Evolutionary conservation across 2,329 filamentous ascomycete species (phyloP), one percentile per base, ranked within the genome.

Genomic region (Fusarium xylarioides): DNA sequence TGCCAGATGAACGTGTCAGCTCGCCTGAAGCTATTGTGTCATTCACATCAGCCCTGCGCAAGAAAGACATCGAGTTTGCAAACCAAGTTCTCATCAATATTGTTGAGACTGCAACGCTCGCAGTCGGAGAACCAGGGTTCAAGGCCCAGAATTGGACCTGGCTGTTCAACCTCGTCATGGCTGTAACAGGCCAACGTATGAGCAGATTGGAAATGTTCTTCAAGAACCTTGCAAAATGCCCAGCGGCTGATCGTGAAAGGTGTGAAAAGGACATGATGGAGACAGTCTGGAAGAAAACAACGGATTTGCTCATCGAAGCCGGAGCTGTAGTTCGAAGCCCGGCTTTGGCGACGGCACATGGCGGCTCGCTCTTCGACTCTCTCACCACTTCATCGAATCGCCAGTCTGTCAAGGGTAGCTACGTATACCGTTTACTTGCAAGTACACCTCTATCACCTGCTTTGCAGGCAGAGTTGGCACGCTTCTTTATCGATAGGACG

Each of bases 261-360:
- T 52, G 64, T 16, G 43, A 74, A 30, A 61, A 28, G 6, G 30
- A 61, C 16, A 43, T 72, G 38, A 53, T 66, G 37, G 63, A 73
- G 4, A 46, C 55, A 1, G 71, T 83, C 5, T 82, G 80, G 81
- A 76, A 78, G 32, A 80, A 81, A 8, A 81, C 79, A 1, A 74
- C 81, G 1, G 63, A 71, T 7, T 63, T 75, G 11, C 67, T 82
- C 1, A 49, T 82, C 11, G 57, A 77, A 14, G 58, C 66, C 2
- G 80, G 80, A 38, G 71, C 63, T 3, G 70, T 68, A 23, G 47
- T 69, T 46, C 44, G 47, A 9, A 66, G 66, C 7, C 61, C 71
- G 11, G 52, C 58, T n/a, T 68, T 59, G 3, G 40, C 56, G n/a
- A 38, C 63, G 5, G 52, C 43, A 18, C 18, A 42, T 5, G 40